Percentiles rank a stretch among this genome's conserved stretches.
Conservation (phyloP, 129 eudicot genomes). For the Tagetes erecta region DNA sequence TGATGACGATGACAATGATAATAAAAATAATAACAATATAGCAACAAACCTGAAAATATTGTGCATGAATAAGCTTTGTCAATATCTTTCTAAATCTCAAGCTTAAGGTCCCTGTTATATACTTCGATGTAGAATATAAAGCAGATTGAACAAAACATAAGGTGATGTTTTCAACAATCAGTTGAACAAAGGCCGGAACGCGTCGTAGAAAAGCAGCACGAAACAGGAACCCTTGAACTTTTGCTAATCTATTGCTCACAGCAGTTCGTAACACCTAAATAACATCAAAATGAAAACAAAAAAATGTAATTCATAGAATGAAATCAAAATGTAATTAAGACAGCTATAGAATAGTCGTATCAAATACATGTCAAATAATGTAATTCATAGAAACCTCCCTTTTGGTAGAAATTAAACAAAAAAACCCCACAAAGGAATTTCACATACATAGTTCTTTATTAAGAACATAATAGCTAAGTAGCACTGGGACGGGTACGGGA, state of each 20-base stretch:
- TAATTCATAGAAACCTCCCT: neutral
- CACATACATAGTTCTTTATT: neutral
- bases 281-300: conserved; percentile 20
- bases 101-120: conserved; percentile 94
- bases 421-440: conserved; percentile 1
- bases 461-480: too few relatives aligned
- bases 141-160: conserved; percentile 90
- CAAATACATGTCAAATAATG: neutral
- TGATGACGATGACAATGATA: neutral
- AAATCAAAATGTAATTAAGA: neutral
- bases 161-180: conserved; percentile 82
- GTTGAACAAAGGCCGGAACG: conserved; percentile 81
- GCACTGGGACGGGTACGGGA: neutral
- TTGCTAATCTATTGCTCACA: conserved; percentile 97
- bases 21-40: neutral
- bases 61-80: conserved; percentile 89
- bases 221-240: conserved; percentile 96
- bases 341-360: conserved; percentile 3
- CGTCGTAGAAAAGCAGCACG: conserved; percentile 99
- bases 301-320: too few relatives aligned
- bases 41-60: conserved; percentile 77
- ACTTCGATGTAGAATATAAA: conserved; percentile 91
- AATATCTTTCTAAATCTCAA: conserved; percentile 87
- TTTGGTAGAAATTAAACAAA: neutral
- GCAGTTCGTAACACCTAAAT: conserved; percentile 93